Percentiles rank a stretch among this genome's conserved stretches.
Conservation (phyloP, 768 basidiomycete genomes). For the Boletus huronensis region DNA sequence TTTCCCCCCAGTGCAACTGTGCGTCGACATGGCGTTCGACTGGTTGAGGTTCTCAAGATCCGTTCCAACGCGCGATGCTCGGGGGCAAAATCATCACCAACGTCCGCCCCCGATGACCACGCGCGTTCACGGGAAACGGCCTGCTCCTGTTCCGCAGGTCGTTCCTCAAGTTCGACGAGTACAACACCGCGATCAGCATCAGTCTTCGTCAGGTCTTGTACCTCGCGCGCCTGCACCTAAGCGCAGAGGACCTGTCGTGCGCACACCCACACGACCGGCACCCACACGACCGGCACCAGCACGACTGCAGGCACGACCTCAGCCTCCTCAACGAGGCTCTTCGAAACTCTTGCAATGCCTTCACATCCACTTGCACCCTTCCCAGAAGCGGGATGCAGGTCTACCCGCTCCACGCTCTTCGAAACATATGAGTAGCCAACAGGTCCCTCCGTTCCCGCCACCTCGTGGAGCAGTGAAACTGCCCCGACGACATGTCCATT, state of each 20-base stretch:
- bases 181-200: constrained; percentile 15
- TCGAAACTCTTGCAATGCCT: constrained; percentile 20
- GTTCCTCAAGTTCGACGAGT: constrained; percentile 19
- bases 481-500: constrained; percentile 26
- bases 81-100: constrained; percentile 14
- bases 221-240: constrained; percentile 9
- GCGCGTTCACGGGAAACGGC: constrained; percentile 19
- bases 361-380: constrained; percentile 26
- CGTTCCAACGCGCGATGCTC: constrained; percentile 13
- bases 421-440: constrained; percentile 5
- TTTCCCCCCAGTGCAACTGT: constrained; percentile 11
- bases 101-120: constrained; percentile 14
- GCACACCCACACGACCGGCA: constrained; percentile 6
- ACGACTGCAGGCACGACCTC: too few species aligned
- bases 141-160: constrained; percentile 14
- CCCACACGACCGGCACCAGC: constrained; percentile 3
- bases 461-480: constrained; percentile 17
- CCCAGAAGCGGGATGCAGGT: constrained; percentile 18
- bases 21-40: constrained; percentile 25
- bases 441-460: constrained; percentile 19
- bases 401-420: constrained; percentile 6
- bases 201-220: constrained; percentile 1
- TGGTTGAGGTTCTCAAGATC: constrained; percentile 24
- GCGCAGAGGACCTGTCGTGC: constrained; percentile 17
- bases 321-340: constrained; percentile 10